These are phyloP conservation scores for Cladophialophora bantiana DNA, from an alignment of 2,329 filamentous ascomycete genomes.

Conservation along the genomic window DNA sequence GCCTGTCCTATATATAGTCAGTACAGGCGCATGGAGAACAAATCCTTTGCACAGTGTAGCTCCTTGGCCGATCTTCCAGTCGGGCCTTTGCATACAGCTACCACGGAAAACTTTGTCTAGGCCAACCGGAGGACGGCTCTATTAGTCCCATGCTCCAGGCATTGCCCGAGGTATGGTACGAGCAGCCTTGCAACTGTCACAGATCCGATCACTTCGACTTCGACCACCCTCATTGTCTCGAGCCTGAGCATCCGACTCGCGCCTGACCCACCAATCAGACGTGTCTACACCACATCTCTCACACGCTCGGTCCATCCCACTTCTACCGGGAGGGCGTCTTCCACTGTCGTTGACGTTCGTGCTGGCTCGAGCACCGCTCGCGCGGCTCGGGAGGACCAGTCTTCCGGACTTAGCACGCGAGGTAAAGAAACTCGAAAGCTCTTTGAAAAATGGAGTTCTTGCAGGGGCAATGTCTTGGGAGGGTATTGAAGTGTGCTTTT, in stretches of 20 bases:
- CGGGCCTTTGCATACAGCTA: neutral
- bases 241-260: neutral
- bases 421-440: slow-evolving; percentile 36
- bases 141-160: slow-evolving; percentile 25
- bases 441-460: slow-evolving; percentile 28
- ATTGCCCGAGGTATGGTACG: slow-evolving; percentile 13
- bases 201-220: slow-evolving; percentile 5
- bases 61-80: neutral
- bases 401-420: slow-evolving; percentile 28
- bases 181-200: slow-evolving; percentile 16
- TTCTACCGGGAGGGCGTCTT: neutral
- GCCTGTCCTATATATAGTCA: too few species aligned
- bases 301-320: slow-evolving; percentile 5
- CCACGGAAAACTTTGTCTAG: neutral
- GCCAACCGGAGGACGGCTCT: neutral
- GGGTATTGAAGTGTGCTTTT: slow-evolving; percentile 17
- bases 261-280: slow-evolving; percentile 25
- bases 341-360: slow-evolving; percentile 1
- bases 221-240: neutral
- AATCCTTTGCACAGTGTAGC: neutral
- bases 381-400: slow-evolving; percentile 25
- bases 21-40: too few species aligned
- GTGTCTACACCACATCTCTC: slow-evolving; percentile 23
- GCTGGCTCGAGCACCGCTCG: neutral
- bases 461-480: slow-evolving; percentile 19